Evolutionary conservation across 2,329 filamentous ascomycete genomes (phyloP), one percentile per base, ranked within the genome.

Genomic region (Emergomyces pasteurianus): DNA sequence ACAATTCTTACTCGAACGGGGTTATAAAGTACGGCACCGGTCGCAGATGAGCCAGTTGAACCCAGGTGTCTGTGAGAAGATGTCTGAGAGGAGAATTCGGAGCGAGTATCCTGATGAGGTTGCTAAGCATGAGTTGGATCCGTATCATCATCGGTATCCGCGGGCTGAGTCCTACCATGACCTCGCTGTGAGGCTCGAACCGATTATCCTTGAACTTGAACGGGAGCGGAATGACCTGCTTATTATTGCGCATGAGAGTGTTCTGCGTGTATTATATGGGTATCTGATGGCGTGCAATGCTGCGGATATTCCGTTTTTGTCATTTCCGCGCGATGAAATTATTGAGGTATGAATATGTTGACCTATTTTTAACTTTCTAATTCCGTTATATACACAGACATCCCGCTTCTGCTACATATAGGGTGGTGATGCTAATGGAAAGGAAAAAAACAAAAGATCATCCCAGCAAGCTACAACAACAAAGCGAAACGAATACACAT

Each of bases 221-320:
- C 87, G 94, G 50, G 94, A 99, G 77, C 90, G 96, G 68, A 95
- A 95, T 66, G 94, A 99, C 72, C 82, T 99, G n/a, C 83, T 99
- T 59, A 96, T 99, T 71, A 96, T 99, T 67, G 94, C 94, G 0
- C 94, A 99, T 73, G 94, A 99, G 74, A 95, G 90, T 58, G 94
- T 99, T n/a, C 82, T 99, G 54, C 89, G 94, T 50, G 94, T 99
- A 28, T 82, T 99, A 3, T 99, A 99, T 72, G 92, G 92, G 28
- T 99, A 99, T 74, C 81, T 99, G 46, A 99, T 99, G 94, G 94
- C 95, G 67, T 97, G 94, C 77, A 94, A 92, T 72, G 92, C 95
- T 9, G 88, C 88, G 74, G 91, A 95, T 70, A 99, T 99, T 64
- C 94, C 94, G 3, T 88, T 86, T 67, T 83, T 99, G 63, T 89